Conservation (phyloP, 192 early-diverging fungal species). For the Linnemannia hyalina region DNA sequence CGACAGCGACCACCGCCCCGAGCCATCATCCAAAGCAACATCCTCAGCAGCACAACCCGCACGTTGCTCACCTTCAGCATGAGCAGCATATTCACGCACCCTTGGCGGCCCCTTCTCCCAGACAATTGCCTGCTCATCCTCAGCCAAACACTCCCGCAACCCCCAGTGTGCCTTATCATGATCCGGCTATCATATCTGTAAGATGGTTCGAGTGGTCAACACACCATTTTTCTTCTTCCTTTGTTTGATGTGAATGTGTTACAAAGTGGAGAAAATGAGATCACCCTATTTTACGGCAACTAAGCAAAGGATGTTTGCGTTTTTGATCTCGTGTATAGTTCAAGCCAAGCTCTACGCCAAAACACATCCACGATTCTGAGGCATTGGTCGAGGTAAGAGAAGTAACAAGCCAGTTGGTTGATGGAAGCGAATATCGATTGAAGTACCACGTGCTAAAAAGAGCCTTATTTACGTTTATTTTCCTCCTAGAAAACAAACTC, state of each 20-base stretch:
- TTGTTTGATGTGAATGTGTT: constrained; percentile 2
- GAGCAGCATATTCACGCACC: constrained; percentile 27
- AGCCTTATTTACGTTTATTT: not conserved
- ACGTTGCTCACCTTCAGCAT: constrained; percentile 9
- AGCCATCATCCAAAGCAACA: not conserved
- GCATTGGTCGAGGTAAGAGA: constrained; percentile 13
- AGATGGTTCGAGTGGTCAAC: not conserved
- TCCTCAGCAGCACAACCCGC: not conserved
- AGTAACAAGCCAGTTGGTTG: not conserved
- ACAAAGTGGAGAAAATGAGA: not conserved
- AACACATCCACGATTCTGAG: constrained; percentile 10
- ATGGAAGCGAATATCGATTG: not conserved
- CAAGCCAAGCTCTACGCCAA: constrained; percentile 21
- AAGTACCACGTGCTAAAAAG: not conserved
- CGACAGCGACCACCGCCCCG: constrained; percentile 16
- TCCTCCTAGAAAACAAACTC: constrained; percentile 15
- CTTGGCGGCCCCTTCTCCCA: constrained; percentile 29
- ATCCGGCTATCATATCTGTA: constrained; percentile 76
- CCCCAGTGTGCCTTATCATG: constrained; percentile 50
- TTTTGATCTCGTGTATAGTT: constrained; percentile 12
- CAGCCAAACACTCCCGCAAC: constrained; percentile 59
- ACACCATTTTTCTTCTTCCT: not conserved
- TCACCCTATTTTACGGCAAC: not conserved
- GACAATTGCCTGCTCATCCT: constrained; percentile 39
- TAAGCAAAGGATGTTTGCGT: not conserved